Evolutionary conservation across 75 land plant species (phyloP).

Genomic region (Larix kaempferi): DNA sequence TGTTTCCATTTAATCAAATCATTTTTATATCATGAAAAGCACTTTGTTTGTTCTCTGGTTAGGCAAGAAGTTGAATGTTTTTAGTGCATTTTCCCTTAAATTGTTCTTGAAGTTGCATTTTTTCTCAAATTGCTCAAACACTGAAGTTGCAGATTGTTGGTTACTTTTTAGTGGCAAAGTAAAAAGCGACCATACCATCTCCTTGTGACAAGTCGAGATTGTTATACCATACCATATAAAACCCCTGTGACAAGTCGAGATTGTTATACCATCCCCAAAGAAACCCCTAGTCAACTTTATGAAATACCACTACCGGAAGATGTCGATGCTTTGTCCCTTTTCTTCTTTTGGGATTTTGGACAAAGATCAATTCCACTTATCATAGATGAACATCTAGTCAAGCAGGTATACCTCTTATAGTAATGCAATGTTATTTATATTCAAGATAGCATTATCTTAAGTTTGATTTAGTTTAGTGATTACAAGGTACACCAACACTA

Average conservation of each 20-base stretch:
- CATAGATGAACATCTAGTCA: not conserved
- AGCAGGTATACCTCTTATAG: not conserved
- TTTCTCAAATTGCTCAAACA: no score
- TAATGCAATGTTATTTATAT: not conserved
- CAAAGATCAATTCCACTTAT: not conserved
- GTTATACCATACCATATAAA: not conserved
- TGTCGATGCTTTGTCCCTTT: constrained; percentile 42
- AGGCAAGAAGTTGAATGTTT: no score
- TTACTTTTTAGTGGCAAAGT: no score
- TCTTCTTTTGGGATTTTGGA: constrained; percentile 19
- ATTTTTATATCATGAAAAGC: no score
- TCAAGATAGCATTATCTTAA: not conserved
- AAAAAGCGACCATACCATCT: no score
- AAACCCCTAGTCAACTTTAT: not conserved
- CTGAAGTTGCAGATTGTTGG: no score
- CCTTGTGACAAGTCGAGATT: no score
- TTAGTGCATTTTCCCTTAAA: no score
- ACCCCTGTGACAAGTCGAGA: not conserved
- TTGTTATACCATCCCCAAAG: not conserved
- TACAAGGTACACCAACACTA: not conserved
- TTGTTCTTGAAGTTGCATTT: no score
- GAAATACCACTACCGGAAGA: constrained; percentile 14
- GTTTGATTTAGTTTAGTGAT: not conserved
- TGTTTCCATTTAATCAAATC: no score
- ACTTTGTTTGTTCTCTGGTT: no score